Percentiles rank a stretch among this genome's conserved stretches.
Conservation (phyloP, 306 rosid species). For the Biancaea sappan region DNA sequence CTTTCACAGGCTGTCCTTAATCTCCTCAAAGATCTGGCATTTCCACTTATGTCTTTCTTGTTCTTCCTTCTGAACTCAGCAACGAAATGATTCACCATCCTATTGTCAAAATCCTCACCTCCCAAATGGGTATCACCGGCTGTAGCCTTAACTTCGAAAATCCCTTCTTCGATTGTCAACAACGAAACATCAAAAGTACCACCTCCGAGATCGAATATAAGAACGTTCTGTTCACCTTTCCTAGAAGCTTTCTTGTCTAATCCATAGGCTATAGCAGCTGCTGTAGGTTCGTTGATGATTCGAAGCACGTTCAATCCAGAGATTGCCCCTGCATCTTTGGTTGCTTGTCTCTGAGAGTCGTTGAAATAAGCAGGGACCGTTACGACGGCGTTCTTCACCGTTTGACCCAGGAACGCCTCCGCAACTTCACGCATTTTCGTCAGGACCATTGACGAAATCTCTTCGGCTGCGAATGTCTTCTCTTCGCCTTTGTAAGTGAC, state of each 20-base stretch:
- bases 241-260: constrained; percentile 71
- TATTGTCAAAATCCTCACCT: constrained; percentile 83
- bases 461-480: constrained; percentile 66
- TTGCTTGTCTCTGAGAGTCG: constrained; percentile 86
- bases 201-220: constrained; percentile 74
- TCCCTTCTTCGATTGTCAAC: constrained; percentile 75
- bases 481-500: constrained; percentile 72
- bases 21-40: constrained; percentile 73
- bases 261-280: constrained; percentile 85
- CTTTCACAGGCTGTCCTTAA: constrained; percentile 78
- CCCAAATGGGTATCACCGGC: constrained; percentile 87
- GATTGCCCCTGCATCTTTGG: constrained; percentile 76
- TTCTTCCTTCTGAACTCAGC: constrained; percentile 64
- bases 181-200: constrained; percentile 83
- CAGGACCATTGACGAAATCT: constrained; percentile 81
- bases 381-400: constrained; percentile 66
- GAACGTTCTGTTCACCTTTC: constrained; percentile 77
- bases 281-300: constrained; percentile 82
- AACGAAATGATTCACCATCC: constrained; percentile 81
- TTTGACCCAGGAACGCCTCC: constrained; percentile 64
- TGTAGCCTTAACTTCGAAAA: constrained; percentile 84
- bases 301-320: constrained; percentile 69
- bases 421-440: constrained; percentile 69
- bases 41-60: constrained; percentile 76
- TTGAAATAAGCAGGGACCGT: constrained; percentile 89